Evolutionary conservation across 208 protist genomes (phyloP).

Genomic region (Trypanosoma lewisi): DNA sequence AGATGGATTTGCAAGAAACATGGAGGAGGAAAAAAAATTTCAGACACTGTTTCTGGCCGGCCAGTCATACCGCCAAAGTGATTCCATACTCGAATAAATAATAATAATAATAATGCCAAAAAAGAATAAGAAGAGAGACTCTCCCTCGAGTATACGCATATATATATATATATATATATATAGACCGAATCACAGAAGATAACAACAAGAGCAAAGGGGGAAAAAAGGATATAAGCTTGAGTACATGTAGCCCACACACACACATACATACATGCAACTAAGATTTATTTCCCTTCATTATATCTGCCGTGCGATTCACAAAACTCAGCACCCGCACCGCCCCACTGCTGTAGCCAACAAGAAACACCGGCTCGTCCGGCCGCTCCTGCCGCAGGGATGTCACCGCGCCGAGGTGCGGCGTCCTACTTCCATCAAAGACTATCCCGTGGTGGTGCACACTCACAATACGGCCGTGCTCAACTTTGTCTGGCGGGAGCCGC

Average conservation of each 20-base stretch:
- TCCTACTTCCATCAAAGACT: conserved; percentile 29
- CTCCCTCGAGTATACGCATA: no score
- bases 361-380: conserved; percentile 62
- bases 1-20: no score
- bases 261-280: no score
- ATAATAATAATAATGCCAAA: no score
- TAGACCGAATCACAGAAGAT: background rate
- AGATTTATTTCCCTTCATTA: background rate
- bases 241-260: no score
- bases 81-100: no score
- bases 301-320: conserved; percentile 28
- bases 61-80: no score
- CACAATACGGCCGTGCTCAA: conserved; percentile 54
- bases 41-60: no score
- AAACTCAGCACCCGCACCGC: conserved; percentile 55
- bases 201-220: background rate
- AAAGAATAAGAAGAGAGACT: no score
- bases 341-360: conserved; percentile 68
- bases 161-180: background rate
- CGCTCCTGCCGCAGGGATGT: conserved; percentile 62
- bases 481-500: conserved; percentile 64
- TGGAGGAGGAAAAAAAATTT: no score
- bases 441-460: conserved; percentile 61
- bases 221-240: no score
- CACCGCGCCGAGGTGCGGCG: conserved; percentile 37